Base-by-base conservation (phyloP, 345 rosid species). In the Hibiscus tridactylites region DNA sequence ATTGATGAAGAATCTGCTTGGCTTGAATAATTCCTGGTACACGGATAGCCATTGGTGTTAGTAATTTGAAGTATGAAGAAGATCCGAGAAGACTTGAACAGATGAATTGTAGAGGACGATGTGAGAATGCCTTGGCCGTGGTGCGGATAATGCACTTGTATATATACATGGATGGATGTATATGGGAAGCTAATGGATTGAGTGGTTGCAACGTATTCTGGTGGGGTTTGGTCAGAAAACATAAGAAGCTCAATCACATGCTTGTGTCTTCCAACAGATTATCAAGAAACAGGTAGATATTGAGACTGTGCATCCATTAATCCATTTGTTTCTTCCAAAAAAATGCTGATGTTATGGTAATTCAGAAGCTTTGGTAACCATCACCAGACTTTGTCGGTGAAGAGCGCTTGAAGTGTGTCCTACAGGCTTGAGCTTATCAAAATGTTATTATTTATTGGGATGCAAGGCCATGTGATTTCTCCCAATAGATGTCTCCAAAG, bases 221-320 rank as follows among this genome's bases (percentile, higher is more conserved):
- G 59, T 70, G 53, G 74, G 73, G 70, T 57, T 24, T 57, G 61
- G 31, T 57, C 3, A 9, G 61, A 57, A 67, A 49, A 67, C 75
- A 74, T 1, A 16, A n/a, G 65, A 70, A 65, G 26, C 24, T 59
- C 73, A 70, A 62, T 72, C 85, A 77, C 80, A 82, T 77, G 85
- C 68, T 13, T 64, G 3, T 79, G 83, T 75, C 76, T 72, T 66
- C 66, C 70, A 76, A 74, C 58, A 68, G 46, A 71, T 62, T 33
- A 69, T 67, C 70, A 70, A 61, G 54, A 47, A 60, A n/a, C 56
- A 26, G 5, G 44, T 39, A 17, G 11, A 35, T 3, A 7, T 19
- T 58, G 57, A 47, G 56, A 44, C 35, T 47, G 0, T 9, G 47
- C 47, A 44, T 9, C 47, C 1, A 6, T 39, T 39, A 39, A 39